Evolutionary conservation across 805 yeast genomes (phyloP).

Genomic region (Yarrowia sp.): DNA sequence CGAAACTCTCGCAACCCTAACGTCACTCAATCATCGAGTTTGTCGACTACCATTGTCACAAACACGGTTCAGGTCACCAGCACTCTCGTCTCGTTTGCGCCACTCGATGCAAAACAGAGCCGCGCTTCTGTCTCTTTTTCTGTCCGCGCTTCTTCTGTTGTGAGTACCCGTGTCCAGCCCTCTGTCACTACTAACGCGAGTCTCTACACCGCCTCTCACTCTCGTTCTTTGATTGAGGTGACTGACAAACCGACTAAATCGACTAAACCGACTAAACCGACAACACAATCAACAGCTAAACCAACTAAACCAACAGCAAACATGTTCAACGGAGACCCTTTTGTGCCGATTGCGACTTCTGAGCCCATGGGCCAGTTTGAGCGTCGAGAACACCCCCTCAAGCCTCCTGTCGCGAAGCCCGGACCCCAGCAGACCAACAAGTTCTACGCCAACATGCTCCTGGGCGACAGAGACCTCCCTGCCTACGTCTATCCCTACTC

Average conservation of each 20-base stretch:
- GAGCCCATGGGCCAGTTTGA: constrained; percentile 14
- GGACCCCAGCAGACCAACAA: constrained; percentile 54
- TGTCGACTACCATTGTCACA: not conserved
- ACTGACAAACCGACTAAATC: not conserved
- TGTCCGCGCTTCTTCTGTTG: not conserved
- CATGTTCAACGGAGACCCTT: constrained; percentile 24
- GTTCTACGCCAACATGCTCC: constrained; percentile 64
- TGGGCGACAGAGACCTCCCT: constrained; percentile 53
- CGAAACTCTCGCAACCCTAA: not conserved
- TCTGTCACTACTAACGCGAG: no score
- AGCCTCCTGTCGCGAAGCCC: not conserved
- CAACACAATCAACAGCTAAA: not conserved
- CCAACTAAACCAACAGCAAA: not conserved
- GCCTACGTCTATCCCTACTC: constrained; percentile 68
- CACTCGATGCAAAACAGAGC: not conserved
- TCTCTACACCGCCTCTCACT: no score
- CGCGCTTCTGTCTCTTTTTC: not conserved
- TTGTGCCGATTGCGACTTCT: constrained; percentile 1
- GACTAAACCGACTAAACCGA: not conserved
- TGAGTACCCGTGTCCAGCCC: not conserved
- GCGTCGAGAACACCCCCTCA: constrained; percentile 21
- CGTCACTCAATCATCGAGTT: not conserved
- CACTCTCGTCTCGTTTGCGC: no score
- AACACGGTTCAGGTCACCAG: not conserved
- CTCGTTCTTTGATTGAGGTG: no score